Percentiles rank a stretch among this genome's conserved stretches.
These are phyloP conservation scores for Aspergillus ibericus DNA, from an alignment of 2,329 filamentous ascomycete genomes.

Conservation along the genomic window DNA sequence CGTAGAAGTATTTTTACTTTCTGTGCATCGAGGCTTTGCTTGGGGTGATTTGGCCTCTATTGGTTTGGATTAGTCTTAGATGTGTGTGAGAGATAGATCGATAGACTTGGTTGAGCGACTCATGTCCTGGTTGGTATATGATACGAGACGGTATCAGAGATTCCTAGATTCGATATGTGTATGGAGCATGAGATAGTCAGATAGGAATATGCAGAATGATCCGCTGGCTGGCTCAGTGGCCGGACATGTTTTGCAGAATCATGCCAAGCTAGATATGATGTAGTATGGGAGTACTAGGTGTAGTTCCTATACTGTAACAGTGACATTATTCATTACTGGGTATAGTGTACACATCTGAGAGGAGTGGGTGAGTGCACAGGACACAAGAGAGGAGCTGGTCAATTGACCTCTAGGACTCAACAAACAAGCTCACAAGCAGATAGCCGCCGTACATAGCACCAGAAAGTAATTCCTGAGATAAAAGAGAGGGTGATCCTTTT, in stretches of 20 bases:
- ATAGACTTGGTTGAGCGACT: background rate
- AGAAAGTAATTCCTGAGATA: too few relatives aligned
- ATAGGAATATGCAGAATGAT: background rate
- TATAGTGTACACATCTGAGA: slow-evolving; percentile 13
- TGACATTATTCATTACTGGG: slow-evolving; percentile 7
- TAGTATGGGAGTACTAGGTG: too few relatives aligned
- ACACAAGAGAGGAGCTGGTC: slow-evolving; percentile 7
- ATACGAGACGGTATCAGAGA: too few relatives aligned
- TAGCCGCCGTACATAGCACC: background rate
- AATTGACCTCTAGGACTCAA: too few relatives aligned
- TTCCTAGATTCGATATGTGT: background rate
- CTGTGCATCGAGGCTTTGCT: background rate
- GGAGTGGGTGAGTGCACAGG: background rate
- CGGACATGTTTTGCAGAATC: background rate
- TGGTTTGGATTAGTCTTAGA: background rate
- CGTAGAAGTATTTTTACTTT: background rate
- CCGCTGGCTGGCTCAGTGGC: slow-evolving; percentile 5
- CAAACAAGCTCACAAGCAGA: background rate
- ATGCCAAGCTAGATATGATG: too few relatives aligned
- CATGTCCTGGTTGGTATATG: too few relatives aligned
- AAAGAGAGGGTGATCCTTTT: too few relatives aligned
- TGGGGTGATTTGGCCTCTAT: background rate
- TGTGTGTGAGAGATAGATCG: background rate
- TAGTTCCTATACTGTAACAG: too few relatives aligned
- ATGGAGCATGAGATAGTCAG: too few relatives aligned